Evolutionary conservation across 176 grass and related monocot species (phyloP).

Genomic region (Triticum monococcum): DNA sequence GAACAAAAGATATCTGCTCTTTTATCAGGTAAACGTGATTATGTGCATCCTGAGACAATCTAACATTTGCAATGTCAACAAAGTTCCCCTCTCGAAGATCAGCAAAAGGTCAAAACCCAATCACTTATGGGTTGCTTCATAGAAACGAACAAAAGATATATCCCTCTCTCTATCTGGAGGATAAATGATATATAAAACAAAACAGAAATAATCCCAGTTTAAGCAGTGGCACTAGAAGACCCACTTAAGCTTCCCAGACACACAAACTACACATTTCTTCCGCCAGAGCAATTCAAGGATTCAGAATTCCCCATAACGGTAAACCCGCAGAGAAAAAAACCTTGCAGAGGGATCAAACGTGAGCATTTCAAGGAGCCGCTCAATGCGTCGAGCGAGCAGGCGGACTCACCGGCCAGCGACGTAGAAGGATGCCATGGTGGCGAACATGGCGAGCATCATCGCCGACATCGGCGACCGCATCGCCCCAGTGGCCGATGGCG

Average conservation of each 20-base stretch:
- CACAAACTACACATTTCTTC: constrained; percentile 1
- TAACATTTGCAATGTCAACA: constrained; percentile 32
- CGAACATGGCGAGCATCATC: constrained; percentile 93
- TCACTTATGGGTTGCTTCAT: background rate
- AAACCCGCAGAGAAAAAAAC: background rate
- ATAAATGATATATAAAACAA: background rate
- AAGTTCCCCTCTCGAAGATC: background rate
- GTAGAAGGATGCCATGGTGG: constrained; percentile 94
- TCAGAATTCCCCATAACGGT: background rate
- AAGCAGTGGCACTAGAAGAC: background rate
- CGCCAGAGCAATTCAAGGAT: background rate
- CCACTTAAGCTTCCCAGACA: background rate
- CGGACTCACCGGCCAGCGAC: constrained; percentile 74
- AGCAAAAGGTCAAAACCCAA: constrained; percentile 27
- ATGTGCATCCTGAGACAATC: constrained; percentile 86
- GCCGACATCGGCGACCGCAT: constrained; percentile 68
- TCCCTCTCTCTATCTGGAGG: background rate
- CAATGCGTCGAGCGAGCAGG: background rate
- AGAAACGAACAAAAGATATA: constrained; percentile 22
- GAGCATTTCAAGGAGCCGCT: constrained; percentile 23
- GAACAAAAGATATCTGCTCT: constrained; percentile 31
- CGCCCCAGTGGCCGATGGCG: constrained; percentile 20
- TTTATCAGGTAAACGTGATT: constrained; percentile 81
- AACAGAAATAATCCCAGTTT: background rate
- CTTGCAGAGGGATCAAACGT: background rate